These are phyloP conservation scores for Sistotremastrum niveocremeum DNA, from an alignment of 768 basidiomycete genomes.

Conservation along the genomic window DNA sequence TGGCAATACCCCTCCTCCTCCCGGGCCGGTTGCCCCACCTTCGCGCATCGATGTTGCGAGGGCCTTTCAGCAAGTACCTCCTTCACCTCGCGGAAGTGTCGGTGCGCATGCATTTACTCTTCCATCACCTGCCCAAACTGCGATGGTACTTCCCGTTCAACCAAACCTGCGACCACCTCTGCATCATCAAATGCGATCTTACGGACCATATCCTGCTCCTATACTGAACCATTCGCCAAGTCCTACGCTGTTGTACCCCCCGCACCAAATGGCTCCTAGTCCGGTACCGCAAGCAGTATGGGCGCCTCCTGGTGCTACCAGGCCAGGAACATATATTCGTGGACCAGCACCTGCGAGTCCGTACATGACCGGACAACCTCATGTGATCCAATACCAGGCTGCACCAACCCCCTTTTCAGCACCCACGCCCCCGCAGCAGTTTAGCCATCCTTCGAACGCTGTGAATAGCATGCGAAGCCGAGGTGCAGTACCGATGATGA, in stretches of 20 bases:
- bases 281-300: slow-evolving; percentile 38
- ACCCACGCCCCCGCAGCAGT: too few relatives aligned
- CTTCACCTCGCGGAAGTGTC: slow-evolving; percentile 35
- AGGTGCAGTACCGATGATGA: too few relatives aligned
- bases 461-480: too few relatives aligned
- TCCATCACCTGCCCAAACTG: slow-evolving; percentile 20
- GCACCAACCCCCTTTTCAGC: too few relatives aligned
- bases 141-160: slow-evolving; percentile 5
- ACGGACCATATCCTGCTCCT: slow-evolving; percentile 50
- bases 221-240: slow-evolving; percentile 63
- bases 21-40: slow-evolving; percentile 35
- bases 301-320: too few relatives aligned
- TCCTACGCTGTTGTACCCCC: slow-evolving; percentile 48
- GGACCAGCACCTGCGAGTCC: too few relatives aligned
- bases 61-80: slow-evolving; percentile 77
- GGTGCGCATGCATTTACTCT: slow-evolving; percentile 33
- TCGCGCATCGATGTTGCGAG: slow-evolving; percentile 78
- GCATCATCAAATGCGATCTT: slow-evolving; percentile 32
- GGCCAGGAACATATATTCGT: too few relatives aligned
- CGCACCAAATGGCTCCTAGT: slow-evolving; percentile 43
- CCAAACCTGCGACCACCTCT: slow-evolving; percentile 16
- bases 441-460: too few relatives aligned
- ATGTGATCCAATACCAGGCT: too few relatives aligned
- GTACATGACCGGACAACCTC: too few relatives aligned
- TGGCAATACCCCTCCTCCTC: slow-evolving; percentile 64